Percentiles rank a stretch among this genome's conserved stretches.
Evolutionary conservation across 768 basidiomycete species (phyloP).

Genomic region (Boletus reticulatus): DNA sequence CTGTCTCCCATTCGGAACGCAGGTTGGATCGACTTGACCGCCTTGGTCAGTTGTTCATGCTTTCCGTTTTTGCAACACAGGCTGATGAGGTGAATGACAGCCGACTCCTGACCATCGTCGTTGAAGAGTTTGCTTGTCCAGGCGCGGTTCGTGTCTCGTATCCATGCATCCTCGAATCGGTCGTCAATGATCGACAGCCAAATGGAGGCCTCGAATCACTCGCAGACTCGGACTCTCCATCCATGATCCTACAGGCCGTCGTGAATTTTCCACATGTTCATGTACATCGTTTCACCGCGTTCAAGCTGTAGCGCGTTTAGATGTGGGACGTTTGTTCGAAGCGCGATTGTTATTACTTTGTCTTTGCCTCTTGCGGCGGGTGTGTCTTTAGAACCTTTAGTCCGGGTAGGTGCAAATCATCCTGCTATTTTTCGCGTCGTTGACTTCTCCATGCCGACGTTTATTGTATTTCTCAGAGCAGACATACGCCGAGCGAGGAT

Average conservation of each 20-base stretch:
- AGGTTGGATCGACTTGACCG: slow-evolving; percentile 6
- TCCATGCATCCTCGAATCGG: not conserved
- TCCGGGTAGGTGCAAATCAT: too few species aligned
- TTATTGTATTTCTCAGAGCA: not conserved
- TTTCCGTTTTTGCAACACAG: not conserved
- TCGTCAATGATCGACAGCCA: not conserved
- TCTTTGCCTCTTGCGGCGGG: not conserved
- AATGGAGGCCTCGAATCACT: slow-evolving; percentile 6
- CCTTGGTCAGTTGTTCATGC: not conserved
- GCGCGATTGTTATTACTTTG: too few species aligned
- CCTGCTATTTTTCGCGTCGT: too few species aligned
- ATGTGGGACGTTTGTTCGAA: not conserved
- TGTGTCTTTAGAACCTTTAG: too few species aligned
- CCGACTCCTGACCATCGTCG: not conserved
- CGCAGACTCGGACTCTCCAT: not conserved
- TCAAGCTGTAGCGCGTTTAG: not conserved
- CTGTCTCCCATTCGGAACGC: not conserved
- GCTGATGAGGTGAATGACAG: not conserved
- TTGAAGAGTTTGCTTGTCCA: not conserved
- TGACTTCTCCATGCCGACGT: too few species aligned
- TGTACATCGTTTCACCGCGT: not conserved
- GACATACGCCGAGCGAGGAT: slow-evolving; percentile 6
- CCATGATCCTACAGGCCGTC: slow-evolving; percentile 12
- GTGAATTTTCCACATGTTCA: not conserved
- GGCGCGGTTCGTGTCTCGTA: not conserved